Base-by-base conservation (phyloP, 2,329 filamentous ascomycete genomes). In the Fusarium sp. region DNA sequence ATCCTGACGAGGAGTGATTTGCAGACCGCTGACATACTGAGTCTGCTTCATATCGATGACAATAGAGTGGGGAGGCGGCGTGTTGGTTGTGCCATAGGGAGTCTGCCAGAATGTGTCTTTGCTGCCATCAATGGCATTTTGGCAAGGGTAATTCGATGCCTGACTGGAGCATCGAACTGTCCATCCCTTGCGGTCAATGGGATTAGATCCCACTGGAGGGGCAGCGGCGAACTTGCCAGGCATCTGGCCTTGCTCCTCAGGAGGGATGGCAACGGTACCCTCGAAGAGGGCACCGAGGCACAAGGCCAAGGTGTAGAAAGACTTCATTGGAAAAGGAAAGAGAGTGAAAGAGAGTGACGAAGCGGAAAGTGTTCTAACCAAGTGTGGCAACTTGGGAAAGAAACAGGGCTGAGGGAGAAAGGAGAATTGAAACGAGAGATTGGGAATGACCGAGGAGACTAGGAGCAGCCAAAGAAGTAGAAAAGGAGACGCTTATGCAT, bases 61-160 rank as follows among this genome's bases (percentile, higher is more conserved):
- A 6, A 71, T 60, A 15, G 59, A 49, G 26, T 71, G 67, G 12
- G 67, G 67, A 38, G 59, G 54, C 9, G 30, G 52, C 10, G 64
- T 56, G 16, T 70, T 65, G 47, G 41, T 47, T 9, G 62, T 65
- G 52, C 67, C 60, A 51, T 51, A 70, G 2, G 63, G 58, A 18
- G 67, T 70, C 13, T 70, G 67, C 67, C 67, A 71, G 23, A 65
- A 70, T 11, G 67, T 69, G 45, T 61, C 49, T 20, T 50, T 51
- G 30, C 49, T 51, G 23, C 52, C 67, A 31, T 70, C 67, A 23
- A 70, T 71, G 6, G 67, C 67, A 12, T 64, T 70, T 16, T 12
- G 31, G 8, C 67, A 70, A 0, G 56, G 51, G 10, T 37, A 61
- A 15, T 64, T 66, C 6, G 55, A 9, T 42, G 61, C 58, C 12